These are phyloP conservation scores for Ophiostoma ips DNA, from an alignment of 2,329 filamentous ascomycete species.

Conservation along the genomic window DNA sequence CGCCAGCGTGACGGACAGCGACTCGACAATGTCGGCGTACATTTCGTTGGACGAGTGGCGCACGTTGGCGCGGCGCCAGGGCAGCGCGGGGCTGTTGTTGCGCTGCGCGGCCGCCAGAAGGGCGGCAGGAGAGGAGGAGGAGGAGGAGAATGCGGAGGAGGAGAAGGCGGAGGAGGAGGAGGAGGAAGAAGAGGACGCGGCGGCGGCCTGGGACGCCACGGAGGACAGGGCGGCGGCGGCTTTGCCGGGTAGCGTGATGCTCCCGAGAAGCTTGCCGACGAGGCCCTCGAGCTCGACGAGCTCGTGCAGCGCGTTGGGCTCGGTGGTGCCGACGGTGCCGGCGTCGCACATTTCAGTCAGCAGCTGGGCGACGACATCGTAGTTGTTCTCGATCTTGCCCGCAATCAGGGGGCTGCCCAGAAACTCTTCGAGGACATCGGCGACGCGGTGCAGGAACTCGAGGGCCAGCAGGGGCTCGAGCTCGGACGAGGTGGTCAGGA, in stretches of 20 bases:
- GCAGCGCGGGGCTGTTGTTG: constrained; percentile 43
- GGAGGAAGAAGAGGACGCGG: neutral
- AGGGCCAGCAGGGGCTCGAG: constrained; percentile 79
- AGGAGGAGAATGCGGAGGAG: neutral
- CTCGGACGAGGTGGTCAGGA: constrained; percentile 74
- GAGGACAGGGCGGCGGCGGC: constrained; percentile 6
- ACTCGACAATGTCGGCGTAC: constrained; percentile 91
- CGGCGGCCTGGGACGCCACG: constrained; percentile 3
- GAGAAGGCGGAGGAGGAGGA: neutral
- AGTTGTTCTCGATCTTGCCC: constrained; percentile 74
- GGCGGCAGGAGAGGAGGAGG: constrained; percentile 20
- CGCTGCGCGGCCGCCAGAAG: constrained; percentile 20
- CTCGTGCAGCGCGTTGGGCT: constrained; percentile 84
- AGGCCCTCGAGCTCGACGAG: constrained; percentile 83
- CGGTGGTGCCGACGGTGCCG: constrained; percentile 76
- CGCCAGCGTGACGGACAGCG: constrained; percentile 72
- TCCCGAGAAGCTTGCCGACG: constrained; percentile 77
- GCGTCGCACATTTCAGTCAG: constrained; percentile 94
- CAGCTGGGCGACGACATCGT: constrained; percentile 87
- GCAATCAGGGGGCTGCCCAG: constrained; percentile 76
- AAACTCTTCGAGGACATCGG: constrained; percentile 90
- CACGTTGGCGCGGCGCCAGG: constrained; percentile 85
- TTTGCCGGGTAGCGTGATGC: constrained; percentile 67
- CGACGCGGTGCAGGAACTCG: constrained; percentile 85
- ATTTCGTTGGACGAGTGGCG: constrained; percentile 93